Evolutionary conservation across 169 alveolate species (phyloP).

Genomic region (Plasmodium gonderi): DNA sequence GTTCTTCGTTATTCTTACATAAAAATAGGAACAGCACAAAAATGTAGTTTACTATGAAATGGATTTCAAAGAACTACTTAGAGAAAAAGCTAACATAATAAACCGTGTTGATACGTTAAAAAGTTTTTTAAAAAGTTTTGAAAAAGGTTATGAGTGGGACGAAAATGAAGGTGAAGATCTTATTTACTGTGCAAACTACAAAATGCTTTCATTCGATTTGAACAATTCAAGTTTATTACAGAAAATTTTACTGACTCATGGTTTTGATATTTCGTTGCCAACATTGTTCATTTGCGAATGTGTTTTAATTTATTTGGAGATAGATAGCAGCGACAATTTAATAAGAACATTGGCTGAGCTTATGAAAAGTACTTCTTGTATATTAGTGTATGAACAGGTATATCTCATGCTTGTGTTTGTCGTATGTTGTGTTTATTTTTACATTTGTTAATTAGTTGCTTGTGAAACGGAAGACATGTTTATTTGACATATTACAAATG

Average conservation of each 20-base stretch:
- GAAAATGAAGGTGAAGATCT: slow-evolving; percentile 5
- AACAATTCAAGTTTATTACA: slow-evolving; percentile 13
- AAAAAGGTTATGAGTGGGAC: background rate
- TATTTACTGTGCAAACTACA: slow-evolving; percentile 60
- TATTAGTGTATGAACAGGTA: slow-evolving; percentile 77
- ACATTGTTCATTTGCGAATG: slow-evolving; percentile 78
- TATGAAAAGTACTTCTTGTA: slow-evolving; percentile 63
- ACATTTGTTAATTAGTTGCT: too few species aligned
- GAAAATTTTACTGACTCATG: slow-evolving; percentile 7
- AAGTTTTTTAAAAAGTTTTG: slow-evolving; percentile 38
- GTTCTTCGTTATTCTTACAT: background rate
- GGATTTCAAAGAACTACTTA: slow-evolving; percentile 46
- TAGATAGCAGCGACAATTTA: slow-evolving; percentile 57
- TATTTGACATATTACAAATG: background rate
- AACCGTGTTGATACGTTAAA: slow-evolving; percentile 18
- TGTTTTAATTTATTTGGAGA: slow-evolving; percentile 75
- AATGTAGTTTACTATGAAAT: slow-evolving; percentile 48
- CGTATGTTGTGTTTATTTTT: background rate
- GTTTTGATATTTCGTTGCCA: slow-evolving; percentile 60
- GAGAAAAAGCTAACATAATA: slow-evolving; percentile 46
- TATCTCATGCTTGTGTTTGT: background rate
- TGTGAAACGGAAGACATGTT: too few species aligned
- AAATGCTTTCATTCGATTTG: slow-evolving; percentile 60
- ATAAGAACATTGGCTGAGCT: slow-evolving; percentile 45
- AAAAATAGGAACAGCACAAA: slow-evolving; percentile 36